phyloP scores from a whole-genome alignment of 2,329 filamentous ascomycete genomes.

The Nothophaeocryptopus gaeumannii region DNA sequence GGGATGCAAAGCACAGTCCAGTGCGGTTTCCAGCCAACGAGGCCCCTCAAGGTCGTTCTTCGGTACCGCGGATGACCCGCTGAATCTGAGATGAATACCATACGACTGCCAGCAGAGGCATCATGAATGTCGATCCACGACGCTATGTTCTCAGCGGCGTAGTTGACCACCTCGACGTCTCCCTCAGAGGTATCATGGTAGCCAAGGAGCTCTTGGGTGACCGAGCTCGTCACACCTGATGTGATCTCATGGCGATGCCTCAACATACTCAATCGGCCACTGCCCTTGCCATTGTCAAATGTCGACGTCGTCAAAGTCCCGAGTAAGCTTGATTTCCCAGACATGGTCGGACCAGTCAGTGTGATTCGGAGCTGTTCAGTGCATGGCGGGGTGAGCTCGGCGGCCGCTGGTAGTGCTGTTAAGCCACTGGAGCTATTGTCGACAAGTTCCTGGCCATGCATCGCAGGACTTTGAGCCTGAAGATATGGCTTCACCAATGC shows the following conservation, averaged over 20 bases:
- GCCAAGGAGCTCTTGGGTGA: slow-evolving; percentile 89
- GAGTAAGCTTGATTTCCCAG: slow-evolving; percentile 86
- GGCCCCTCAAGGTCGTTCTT: slow-evolving; percentile 79
- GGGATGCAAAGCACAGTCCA: slow-evolving; percentile 88
- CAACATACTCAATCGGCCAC: slow-evolving; percentile 80
- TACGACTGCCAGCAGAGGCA: slow-evolving; percentile 65
- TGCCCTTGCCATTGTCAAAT: slow-evolving; percentile 87
- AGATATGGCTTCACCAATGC: slow-evolving; percentile 75
- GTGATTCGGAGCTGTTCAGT: slow-evolving; percentile 81
- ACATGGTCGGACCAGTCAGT: slow-evolving; percentile 82
- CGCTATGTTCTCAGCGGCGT: slow-evolving; percentile 78
- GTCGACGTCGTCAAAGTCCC: slow-evolving; percentile 85
- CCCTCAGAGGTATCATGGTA: slow-evolving; percentile 52
- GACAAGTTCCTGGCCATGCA: slow-evolving; percentile 9
- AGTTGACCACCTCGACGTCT: slow-evolving; percentile 66
- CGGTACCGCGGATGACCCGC: slow-evolving; percentile 87
- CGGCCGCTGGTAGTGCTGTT: slow-evolving; percentile 13
- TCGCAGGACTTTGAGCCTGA: slow-evolving; percentile 20
- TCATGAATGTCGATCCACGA: slow-evolving; percentile 95
- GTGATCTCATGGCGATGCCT: slow-evolving; percentile 92
- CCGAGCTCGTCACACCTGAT: slow-evolving; percentile 88
- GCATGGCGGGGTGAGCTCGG: slow-evolving; percentile 17
- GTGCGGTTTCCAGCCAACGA: slow-evolving; percentile 95
- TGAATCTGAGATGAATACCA: slow-evolving; percentile 88
- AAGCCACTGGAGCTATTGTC: neutral